phyloP scores from a whole-genome alignment of 306 rosid species.

The Trifolium repens region DNA sequence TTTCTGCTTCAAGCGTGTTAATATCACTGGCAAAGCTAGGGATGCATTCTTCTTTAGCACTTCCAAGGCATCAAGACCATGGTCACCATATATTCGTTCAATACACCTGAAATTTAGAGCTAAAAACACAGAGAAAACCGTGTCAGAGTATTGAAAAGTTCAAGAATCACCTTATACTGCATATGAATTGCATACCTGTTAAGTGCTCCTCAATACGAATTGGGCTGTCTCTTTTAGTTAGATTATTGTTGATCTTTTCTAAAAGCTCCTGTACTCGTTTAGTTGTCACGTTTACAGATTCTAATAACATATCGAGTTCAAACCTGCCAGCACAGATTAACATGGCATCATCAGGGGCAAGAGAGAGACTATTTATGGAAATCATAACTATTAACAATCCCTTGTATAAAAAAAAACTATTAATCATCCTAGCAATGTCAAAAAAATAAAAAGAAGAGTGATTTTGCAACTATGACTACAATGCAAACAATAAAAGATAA shows the following conservation, averaged over 20 bases:
- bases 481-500: constrained; percentile 10
- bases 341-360: constrained; percentile 47
- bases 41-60: constrained; percentile 86
- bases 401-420: not conserved
- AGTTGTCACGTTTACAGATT: constrained; percentile 88
- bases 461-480: not conserved
- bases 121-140: constrained; percentile 42
- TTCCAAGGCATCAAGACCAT: constrained; percentile 96
- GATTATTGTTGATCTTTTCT: constrained; percentile 81
- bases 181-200: constrained; percentile 66
- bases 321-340: constrained; percentile 65
- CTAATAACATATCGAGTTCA: constrained; percentile 97
- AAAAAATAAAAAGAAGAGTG: constrained; percentile 31
- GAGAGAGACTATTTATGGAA: constrained; percentile 11
- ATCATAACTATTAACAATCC: not conserved
- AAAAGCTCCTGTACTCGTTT: constrained; percentile 89
- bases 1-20: constrained; percentile 95
- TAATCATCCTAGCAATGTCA: constrained; percentile 24
- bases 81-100: constrained; percentile 98
- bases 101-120: constrained; percentile 93
- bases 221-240: constrained; percentile 68
- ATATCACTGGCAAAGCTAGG: constrained; percentile 91
- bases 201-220: constrained; percentile 83
- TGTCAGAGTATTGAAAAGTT: constrained; percentile 43
- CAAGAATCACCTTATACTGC: constrained; percentile 25